Evolutionary conservation across 2,329 filamentous ascomycete species (phyloP).

Genomic region (Didymellaceae sp.): DNA sequence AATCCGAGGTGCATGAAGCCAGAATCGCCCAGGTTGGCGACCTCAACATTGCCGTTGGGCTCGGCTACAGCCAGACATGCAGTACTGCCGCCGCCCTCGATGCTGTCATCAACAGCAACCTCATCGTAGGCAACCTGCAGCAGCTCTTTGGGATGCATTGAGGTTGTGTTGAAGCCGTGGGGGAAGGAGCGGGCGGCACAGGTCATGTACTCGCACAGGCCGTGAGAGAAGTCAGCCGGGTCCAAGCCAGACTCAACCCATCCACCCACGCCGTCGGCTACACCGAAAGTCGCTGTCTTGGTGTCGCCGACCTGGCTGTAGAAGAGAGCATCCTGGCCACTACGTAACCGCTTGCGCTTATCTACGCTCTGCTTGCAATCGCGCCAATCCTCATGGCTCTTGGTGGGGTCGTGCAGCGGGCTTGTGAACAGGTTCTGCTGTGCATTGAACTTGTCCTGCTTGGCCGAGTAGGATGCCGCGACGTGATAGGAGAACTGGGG

Average conservation of each 20-base stretch:
- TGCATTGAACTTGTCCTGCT: conserved; percentile 47
- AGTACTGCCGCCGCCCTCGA: conserved; percentile 87
- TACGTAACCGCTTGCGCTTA: conserved; percentile 71
- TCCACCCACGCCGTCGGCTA: conserved; percentile 94
- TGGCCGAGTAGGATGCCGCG: conserved; percentile 51
- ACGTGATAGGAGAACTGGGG: conserved; percentile 49
- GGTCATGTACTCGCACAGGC: conserved; percentile 92
- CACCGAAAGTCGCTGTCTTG: conserved; percentile 78
- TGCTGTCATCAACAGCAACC: conserved; percentile 74
- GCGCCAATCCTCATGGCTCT: conserved; percentile 31
- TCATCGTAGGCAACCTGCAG: conserved; percentile 86
- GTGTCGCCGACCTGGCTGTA: conserved; percentile 77
- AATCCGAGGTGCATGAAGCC: conserved; percentile 87
- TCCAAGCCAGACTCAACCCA: conserved; percentile 94
- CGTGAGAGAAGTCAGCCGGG: conserved; percentile 93
- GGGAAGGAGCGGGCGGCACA: conserved; percentile 69
- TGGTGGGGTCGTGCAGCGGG: conserved; percentile 37
- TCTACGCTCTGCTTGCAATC: conserved; percentile 51
- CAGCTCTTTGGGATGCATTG: conserved; percentile 69
- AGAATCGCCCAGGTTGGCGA: conserved; percentile 95
- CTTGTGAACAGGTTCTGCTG: conserved; percentile 45
- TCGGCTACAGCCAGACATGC: conserved; percentile 84
- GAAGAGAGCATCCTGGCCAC: conserved; percentile 97
- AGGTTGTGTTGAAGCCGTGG: conserved; percentile 45
- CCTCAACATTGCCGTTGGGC: conserved; percentile 76